A percentile compares a stretch with the other conserved stretches of the same genome.
phyloP scores from a whole-genome alignment of 2,329 filamentous ascomycete genomes.

The Pseudogymnoascus destructans region DNA sequence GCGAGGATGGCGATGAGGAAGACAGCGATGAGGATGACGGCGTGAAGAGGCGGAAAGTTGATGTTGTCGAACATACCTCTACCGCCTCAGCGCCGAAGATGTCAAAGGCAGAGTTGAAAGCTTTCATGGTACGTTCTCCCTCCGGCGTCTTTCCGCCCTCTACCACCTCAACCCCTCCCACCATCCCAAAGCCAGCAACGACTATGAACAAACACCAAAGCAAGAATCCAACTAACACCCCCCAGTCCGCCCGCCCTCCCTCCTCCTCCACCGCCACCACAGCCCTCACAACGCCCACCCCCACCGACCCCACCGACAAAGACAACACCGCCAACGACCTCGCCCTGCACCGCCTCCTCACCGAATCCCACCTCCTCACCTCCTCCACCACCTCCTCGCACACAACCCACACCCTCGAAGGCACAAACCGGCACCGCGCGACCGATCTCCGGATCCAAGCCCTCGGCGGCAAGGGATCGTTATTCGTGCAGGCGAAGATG shows the following conservation, averaged over 20 bases:
- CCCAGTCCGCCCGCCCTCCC: not conserved
- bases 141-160: too few species aligned
- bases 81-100: conserved; percentile 28
- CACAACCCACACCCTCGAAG: conserved; percentile 26
- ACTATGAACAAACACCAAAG: not conserved
- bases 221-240: conserved; percentile 9
- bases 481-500: conserved; percentile 74
- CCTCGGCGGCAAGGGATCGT: conserved; percentile 63
- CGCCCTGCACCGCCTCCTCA: conserved; percentile 76
- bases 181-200: not conserved
- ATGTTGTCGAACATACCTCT: conserved; percentile 33
- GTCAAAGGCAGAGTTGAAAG: conserved; percentile 59
- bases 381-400: conserved; percentile 33
- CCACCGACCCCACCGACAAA: conserved; percentile 42
- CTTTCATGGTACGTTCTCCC: conserved; percentile 55
- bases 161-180: too few species aligned
- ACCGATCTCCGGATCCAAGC: conserved; percentile 72
- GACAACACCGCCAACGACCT: conserved; percentile 81
- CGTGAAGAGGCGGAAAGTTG: conserved; percentile 20
- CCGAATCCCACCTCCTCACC: conserved; percentile 80
- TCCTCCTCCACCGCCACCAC: conserved; percentile 18
- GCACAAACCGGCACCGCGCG: conserved; percentile 66
- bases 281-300: conserved; percentile 21
- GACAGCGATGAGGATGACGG: conserved; percentile 4
- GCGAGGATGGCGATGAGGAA: not conserved